Evolutionary conservation across 148 eudicot genomes (phyloP).

Genomic region (Cornus florida): DNA sequence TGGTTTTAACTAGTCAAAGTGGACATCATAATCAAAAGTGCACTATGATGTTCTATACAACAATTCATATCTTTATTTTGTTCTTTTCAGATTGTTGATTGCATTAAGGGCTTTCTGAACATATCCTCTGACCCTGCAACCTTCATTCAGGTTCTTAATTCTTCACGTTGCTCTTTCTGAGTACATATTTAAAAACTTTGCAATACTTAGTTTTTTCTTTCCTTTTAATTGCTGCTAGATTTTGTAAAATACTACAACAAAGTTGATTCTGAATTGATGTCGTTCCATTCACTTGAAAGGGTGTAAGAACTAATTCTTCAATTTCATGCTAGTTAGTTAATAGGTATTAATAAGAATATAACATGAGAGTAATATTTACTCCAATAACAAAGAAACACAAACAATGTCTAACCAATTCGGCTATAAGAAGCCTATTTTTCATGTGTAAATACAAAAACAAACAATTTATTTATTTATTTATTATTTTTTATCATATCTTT

Average conservation of each 20-base stretch:
- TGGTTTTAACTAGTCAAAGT: background rate
- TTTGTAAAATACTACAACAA: background rate
- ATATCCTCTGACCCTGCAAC: slow-evolving; percentile 51
- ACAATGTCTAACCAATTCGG: background rate
- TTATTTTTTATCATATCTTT: too few species aligned
- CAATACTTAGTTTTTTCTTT: background rate
- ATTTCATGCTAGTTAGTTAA: background rate
- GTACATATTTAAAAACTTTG: background rate
- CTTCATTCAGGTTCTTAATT: slow-evolving; percentile 43
- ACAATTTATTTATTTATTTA: too few species aligned
- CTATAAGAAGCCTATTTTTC: background rate
- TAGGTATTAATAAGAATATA: background rate
- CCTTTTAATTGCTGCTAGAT: background rate
- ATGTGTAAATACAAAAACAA: too few species aligned
- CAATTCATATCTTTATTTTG: background rate
- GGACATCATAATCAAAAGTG: too few species aligned
- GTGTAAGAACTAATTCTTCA: background rate
- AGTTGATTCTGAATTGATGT: background rate
- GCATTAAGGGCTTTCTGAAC: slow-evolving; percentile 42
- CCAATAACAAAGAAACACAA: too few species aligned
- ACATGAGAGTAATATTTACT: background rate
- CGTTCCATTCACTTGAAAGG: background rate
- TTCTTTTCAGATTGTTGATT: slow-evolving; percentile 40
- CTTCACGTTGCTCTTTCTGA: background rate
- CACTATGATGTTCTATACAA: too few species aligned